Conservation (phyloP, 345 rosid species). For the Microthlaspi erraticum region DNA sequence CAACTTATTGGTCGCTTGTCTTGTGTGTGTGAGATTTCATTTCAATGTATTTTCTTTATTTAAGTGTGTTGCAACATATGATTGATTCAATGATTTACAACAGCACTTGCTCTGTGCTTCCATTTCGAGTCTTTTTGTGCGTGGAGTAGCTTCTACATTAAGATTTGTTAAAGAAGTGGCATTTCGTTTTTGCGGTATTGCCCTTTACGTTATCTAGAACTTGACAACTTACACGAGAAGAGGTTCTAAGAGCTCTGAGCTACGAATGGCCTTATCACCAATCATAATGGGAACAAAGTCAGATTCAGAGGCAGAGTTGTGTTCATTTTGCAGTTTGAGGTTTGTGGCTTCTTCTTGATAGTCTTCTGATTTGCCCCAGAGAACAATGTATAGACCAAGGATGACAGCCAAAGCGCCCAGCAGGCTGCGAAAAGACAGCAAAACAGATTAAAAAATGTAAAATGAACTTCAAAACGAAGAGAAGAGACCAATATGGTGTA, state of each 20-base stretch:
- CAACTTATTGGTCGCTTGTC: conserved; percentile 18
- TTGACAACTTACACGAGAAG: conserved; percentile 34
- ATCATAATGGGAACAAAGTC: conserved; percentile 41
- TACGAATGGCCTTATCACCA: conserved; percentile 35
- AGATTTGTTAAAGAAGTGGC: conserved; percentile 24
- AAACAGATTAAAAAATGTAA: background rate
- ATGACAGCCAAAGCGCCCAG: conserved; percentile 55
- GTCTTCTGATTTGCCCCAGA: conserved; percentile 76
- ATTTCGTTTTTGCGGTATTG: background rate
- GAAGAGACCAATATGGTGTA: conserved; percentile 15
- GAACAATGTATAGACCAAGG: conserved; percentile 55
- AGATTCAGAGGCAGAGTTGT: conserved; percentile 9
- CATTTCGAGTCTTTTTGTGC: conserved; percentile 25
- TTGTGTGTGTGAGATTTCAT: conserved; percentile 33
- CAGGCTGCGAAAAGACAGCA: conserved; percentile 46
- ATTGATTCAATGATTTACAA: conserved; percentile 29
- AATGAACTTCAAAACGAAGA: background rate
- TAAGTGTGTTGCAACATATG: conserved; percentile 9
- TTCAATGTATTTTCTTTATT: conserved; percentile 14
- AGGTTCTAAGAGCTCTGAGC: conserved; percentile 42
- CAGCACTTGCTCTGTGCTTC: conserved; percentile 31
- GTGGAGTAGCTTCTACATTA: conserved; percentile 12
- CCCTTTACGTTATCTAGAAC: background rate
- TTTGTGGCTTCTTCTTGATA: conserved; percentile 34
- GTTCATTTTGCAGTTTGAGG: conserved; percentile 39